A percentile compares a stretch with the other conserved stretches of the same genome.
phyloP scores from a whole-genome alignment of 768 basidiomycete genomes.

The Amyloporia xantha region DNA sequence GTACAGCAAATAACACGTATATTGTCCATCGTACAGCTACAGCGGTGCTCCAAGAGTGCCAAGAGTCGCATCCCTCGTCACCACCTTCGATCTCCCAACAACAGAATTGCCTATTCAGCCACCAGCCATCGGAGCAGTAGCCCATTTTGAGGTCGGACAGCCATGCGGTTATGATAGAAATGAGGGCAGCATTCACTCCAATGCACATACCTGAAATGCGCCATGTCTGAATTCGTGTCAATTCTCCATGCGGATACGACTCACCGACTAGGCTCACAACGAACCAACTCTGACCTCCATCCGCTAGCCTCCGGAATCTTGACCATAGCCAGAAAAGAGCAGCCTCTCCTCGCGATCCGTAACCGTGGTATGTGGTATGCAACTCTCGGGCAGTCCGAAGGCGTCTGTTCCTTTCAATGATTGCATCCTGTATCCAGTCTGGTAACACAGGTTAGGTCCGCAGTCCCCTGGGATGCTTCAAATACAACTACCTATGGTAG shows the following conservation, averaged over 20 bases:
- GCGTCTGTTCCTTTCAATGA: slow-evolving; percentile 79
- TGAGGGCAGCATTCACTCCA: slow-evolving; percentile 89
- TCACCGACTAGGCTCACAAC: slow-evolving; percentile 84
- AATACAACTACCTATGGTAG: slow-evolving; percentile 67
- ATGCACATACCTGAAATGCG: slow-evolving; percentile 90
- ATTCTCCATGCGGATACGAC: background rate
- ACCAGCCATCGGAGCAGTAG: slow-evolving; percentile 96
- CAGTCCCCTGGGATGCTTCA: slow-evolving; percentile 2
- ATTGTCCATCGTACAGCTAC: slow-evolving; percentile 70
- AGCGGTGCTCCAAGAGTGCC: slow-evolving; percentile 84
- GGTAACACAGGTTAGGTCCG: slow-evolving; percentile 5
- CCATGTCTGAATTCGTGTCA: too few species aligned
- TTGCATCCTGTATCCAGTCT: slow-evolving; percentile 98
- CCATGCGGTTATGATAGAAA: slow-evolving; percentile 95
- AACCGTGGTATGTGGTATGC: slow-evolving; percentile 36
- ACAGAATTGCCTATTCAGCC: slow-evolving; percentile 97
- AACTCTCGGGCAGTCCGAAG: slow-evolving; percentile 50
- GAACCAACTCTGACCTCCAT: slow-evolving; percentile 86
- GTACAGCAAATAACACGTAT: slow-evolving; percentile 85
- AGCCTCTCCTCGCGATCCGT: slow-evolving; percentile 44
- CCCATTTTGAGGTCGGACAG: slow-evolving; percentile 97
- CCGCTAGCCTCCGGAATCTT: slow-evolving; percentile 49
- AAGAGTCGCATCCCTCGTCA: slow-evolving; percentile 81
- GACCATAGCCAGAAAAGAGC: slow-evolving; percentile 56
- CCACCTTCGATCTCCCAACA: slow-evolving; percentile 93